Base-by-base conservation (phyloP, 352 stramenopile species). In the Thraustochytrium striatum region DNA sequence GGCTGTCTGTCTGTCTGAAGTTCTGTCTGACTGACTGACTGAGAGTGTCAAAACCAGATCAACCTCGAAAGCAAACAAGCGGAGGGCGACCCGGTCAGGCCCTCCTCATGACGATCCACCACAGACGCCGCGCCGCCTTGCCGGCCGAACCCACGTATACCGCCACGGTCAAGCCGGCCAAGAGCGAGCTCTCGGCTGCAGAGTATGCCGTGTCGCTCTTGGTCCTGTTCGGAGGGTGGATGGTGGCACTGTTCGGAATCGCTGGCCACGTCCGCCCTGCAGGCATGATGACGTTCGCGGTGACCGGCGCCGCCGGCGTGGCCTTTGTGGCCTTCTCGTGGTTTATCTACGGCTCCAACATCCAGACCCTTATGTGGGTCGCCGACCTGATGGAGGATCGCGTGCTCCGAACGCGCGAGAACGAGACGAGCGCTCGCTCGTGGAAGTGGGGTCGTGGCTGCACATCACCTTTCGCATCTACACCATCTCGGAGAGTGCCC, bases 401-500 rank as follows among this genome's bases (percentile, higher is more conserved):
- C 16, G 65, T 75, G 0, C 30, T 75, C 11, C 65, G 30, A 21
- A 38, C 65, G 19, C 32, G 50, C 32, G 32, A 61, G 52, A 75
- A 75, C 65, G 58, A 43, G 65, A 25, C 16, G 16, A 16, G 1
- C 65, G 65, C 35, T 75, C 65, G 21, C 52, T 75, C 32, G 65
- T 75, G 28, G 65, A 75, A 30, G 65, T 75, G 21, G 39, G 65
- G 19, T 30, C 30, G 9, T 75, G 65, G 65, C 39, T 75, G 1
- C 65, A 75, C 50, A 75, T 75, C 16, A 75, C 52, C 44, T 75
- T 75, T 1, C 65, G 65, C 35, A 75, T 75, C 16, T 61, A 75
- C 39, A 3, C 65, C 0, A 75, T 75, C 36, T 44, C 50, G 11
- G 7, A 25, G 21, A 75, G 39, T n/a, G 32, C 65, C 5, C 9